Evolutionary conservation across 306 rosid genomes (phyloP).

Genomic region (Morella rubra): DNA sequence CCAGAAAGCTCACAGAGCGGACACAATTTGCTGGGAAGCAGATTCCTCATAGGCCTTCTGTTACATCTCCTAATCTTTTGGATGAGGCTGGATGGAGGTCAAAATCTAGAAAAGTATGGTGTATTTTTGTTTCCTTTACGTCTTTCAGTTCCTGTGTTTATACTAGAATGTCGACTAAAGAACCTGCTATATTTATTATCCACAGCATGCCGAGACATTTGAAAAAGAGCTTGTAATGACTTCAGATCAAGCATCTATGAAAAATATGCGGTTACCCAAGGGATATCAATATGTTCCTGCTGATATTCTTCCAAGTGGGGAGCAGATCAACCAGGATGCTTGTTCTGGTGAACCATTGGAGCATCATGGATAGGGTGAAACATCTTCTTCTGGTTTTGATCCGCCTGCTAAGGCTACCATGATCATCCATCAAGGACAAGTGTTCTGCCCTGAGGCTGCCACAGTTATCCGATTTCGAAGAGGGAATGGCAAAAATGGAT

Average conservation of each 20-base stretch:
- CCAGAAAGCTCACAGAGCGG: constrained; percentile 53
- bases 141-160: not conserved
- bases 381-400: constrained; percentile 27
- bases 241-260: constrained; percentile 94
- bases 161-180: constrained; percentile 8
- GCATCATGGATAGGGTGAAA: constrained; percentile 49
- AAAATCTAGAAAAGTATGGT: constrained; percentile 71
- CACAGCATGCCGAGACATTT: constrained; percentile 74
- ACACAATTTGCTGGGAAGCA: constrained; percentile 83
- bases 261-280: constrained; percentile 82
- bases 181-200: constrained; percentile 30
- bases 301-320: constrained; percentile 73
- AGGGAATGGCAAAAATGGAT: not conserved
- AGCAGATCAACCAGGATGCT: constrained; percentile 65
- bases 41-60: constrained; percentile 66
- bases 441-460: constrained; percentile 21
- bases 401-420: constrained; percentile 32
- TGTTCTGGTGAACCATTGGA: constrained; percentile 53
- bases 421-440: constrained; percentile 22
- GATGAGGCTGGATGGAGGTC: constrained; percentile 80
- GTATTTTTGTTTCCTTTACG: not conserved
- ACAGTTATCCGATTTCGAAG: not conserved
- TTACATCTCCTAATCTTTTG: constrained; percentile 38
- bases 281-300: constrained; percentile 98
- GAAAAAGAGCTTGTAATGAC: constrained; percentile 96